Base-by-base conservation (phyloP, 2,329 filamentous ascomycete genomes). In the Diatrype stigma region DNA sequence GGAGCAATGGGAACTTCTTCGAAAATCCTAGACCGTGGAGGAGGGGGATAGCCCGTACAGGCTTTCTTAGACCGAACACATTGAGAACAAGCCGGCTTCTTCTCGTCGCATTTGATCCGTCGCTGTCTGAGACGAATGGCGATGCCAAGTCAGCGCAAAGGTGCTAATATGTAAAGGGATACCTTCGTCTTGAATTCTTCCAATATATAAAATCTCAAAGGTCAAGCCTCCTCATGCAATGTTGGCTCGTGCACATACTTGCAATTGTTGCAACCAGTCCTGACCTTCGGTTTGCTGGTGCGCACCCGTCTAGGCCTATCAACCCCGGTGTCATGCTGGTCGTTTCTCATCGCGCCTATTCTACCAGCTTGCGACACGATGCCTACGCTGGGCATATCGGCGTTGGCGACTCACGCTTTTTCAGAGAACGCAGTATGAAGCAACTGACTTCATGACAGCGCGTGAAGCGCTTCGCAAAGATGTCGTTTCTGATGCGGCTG, bases 31-130 rank as follows among this genome's bases (percentile, higher is more conserved):
- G 73, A 69, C 42, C 80, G 74, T 23, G 73, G 70, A 28, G 80
- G 80, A 4, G 80, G 76, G n/a, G 79, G 82, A 59, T 86, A 87
- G 55, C 84, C 84, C 28, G 75, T 71, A 67, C 84, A 88, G 16
- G 60, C 60, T 60, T 79, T 82, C 54, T 78, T 81, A 45, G 81
- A 81, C 46, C 77, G 75, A 32, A 80, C 70, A 60, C 84, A 87
- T 63, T 84, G 80, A 14, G 73, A 73, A 63, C 84, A 86, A 26
- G 74, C 70, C 7, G 84, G 84, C 49, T 83, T 79, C 55, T 67
- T 72, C 67, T 87, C 84, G 63, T 86, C 84, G 64, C 84, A 87
- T 65, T 87, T 87, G 55, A 87, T 84, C 55, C 80, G 76, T 57
- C 82, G 74, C 55, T 73, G 74, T 64, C 82, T 85, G 58, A 26